A percentile compares a stretch with the other conserved stretches of the same genome.
phyloP scores from a whole-genome alignment of 1,284 basidiomycete species.

The Naganishia liquefaciens region DNA sequence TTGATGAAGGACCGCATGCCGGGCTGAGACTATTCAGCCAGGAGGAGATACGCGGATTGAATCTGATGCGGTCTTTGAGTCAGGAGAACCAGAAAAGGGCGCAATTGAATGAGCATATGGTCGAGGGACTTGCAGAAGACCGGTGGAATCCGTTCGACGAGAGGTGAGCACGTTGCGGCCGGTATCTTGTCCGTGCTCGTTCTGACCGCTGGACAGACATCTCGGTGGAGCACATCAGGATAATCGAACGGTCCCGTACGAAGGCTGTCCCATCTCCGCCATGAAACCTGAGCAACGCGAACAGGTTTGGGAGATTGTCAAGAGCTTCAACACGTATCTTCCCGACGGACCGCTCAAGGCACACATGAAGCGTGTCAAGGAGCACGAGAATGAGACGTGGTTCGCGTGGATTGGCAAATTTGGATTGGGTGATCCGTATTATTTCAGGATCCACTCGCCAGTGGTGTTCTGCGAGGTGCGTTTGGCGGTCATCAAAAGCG shows the following conservation, averaged over 20 bases:
- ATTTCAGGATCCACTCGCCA: constrained; percentile 49
- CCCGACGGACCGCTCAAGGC: constrained; percentile 41
- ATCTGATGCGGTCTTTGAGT: constrained; percentile 45
- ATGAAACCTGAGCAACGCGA: constrained; percentile 41
- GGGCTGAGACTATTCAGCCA: constrained; percentile 46
- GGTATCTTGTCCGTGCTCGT: neutral
- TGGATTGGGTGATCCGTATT: constrained; percentile 48
- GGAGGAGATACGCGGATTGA: constrained; percentile 46
- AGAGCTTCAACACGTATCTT: constrained; percentile 50
- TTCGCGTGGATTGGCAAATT: constrained; percentile 51
- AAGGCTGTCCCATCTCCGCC: constrained; percentile 42
- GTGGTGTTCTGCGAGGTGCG: constrained; percentile 47
- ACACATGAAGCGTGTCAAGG: constrained; percentile 39
- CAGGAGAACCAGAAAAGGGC: constrained; percentile 43
- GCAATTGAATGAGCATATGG: constrained; percentile 44
- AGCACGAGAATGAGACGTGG: constrained; percentile 43
- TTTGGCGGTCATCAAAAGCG: neutral
- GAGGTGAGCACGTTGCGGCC: constrained; percentile 27
- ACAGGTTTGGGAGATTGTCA: constrained; percentile 41
- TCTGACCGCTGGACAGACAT: constrained; percentile 35
- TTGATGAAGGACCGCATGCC: constrained; percentile 45
- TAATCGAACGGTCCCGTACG: constrained; percentile 47
- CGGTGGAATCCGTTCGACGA: constrained; percentile 53
- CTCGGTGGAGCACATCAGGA: constrained; percentile 48
- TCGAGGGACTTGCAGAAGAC: constrained; percentile 41